phyloP scores from a whole-genome alignment of 352 stramenopile species.

The Phytophthora syringae region DNA sequence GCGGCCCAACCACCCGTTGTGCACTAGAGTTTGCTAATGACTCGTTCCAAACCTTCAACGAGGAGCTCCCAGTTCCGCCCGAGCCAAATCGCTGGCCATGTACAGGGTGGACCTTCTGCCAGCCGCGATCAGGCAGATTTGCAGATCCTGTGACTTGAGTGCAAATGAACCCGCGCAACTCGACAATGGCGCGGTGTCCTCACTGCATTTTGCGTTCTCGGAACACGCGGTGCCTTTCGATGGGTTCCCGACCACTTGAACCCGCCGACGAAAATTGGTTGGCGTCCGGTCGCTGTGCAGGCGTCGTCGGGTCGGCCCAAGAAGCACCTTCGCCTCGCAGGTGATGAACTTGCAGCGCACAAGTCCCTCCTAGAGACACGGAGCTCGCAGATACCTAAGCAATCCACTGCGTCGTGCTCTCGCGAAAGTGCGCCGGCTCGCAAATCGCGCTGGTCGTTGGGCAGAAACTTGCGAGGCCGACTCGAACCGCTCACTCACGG shows the following conservation, averaged over 20 bases:
- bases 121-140: slow-evolving; percentile 14
- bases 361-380: slow-evolving; percentile 27
- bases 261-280: slow-evolving; percentile 14
- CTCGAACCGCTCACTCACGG: slow-evolving; percentile 10
- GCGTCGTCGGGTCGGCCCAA: slow-evolving; percentile 13
- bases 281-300: slow-evolving; percentile 12
- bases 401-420: slow-evolving; percentile 28
- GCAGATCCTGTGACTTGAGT: slow-evolving; percentile 31
- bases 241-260: slow-evolving; percentile 13
- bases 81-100: neutral
- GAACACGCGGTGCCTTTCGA: slow-evolving; percentile 35
- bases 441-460: too few relatives aligned
- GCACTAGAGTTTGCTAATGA: neutral
- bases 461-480: slow-evolving; percentile 24
- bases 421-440: neutral
- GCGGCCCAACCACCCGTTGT: neutral
- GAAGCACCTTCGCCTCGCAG: slow-evolving; percentile 21
- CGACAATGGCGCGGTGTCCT: slow-evolving; percentile 31
- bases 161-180: slow-evolving; percentile 21
- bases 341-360: slow-evolving; percentile 1
- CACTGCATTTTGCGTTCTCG: slow-evolving; percentile 26
- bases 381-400: slow-evolving; percentile 17
- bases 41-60: slow-evolving; percentile 21
- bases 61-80: slow-evolving; percentile 26
- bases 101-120: slow-evolving; percentile 40